phyloP scores from a whole-genome alignment of 495 filamentous ascomycete species.

The Penicillium coffeae region DNA sequence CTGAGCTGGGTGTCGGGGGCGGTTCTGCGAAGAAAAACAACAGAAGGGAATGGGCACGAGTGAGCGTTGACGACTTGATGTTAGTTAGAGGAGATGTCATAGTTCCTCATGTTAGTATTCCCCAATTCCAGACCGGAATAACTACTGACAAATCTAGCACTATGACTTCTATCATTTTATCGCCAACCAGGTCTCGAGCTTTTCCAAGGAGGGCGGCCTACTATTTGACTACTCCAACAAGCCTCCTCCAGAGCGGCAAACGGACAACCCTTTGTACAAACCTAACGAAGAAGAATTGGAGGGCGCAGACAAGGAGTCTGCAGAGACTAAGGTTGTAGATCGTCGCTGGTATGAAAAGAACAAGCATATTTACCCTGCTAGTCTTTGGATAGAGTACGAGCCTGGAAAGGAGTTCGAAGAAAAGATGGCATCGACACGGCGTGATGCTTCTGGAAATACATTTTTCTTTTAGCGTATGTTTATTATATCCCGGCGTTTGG shows the following conservation, averaged over 20 bases:
- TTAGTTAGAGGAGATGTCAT: slow-evolving; percentile 89
- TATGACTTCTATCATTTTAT: slow-evolving; percentile 97
- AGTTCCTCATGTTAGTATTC: slow-evolving; percentile 77
- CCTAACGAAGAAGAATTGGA: slow-evolving; percentile 57
- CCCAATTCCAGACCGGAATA: background rate
- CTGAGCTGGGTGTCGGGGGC: slow-evolving; percentile 69
- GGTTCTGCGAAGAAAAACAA: slow-evolving; percentile 54
- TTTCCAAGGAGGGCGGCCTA: slow-evolving; percentile 46
- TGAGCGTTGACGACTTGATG: slow-evolving; percentile 96
- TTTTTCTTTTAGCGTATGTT: slow-evolving; percentile 73
- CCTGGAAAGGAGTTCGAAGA: slow-evolving; percentile 79
- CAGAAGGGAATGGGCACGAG: slow-evolving; percentile 82
- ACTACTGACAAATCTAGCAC: slow-evolving; percentile 56
- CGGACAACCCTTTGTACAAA: slow-evolving; percentile 44
- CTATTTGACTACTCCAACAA: slow-evolving; percentile 78
- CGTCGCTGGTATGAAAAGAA: slow-evolving; percentile 94
- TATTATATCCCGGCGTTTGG: slow-evolving; percentile 6
- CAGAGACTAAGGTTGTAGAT: slow-evolving; percentile 91
- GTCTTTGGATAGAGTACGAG: slow-evolving; percentile 93
- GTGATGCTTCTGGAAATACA: slow-evolving; percentile 82
- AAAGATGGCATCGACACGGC: slow-evolving; percentile 58
- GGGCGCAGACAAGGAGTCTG: slow-evolving; percentile 73
- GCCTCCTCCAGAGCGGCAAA: slow-evolving; percentile 31
- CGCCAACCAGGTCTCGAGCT: slow-evolving; percentile 75
- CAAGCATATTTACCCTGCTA: slow-evolving; percentile 96